Evolutionary conservation across 345 rosid genomes (phyloP).

Genomic region (Citrus mangshanensis): DNA sequence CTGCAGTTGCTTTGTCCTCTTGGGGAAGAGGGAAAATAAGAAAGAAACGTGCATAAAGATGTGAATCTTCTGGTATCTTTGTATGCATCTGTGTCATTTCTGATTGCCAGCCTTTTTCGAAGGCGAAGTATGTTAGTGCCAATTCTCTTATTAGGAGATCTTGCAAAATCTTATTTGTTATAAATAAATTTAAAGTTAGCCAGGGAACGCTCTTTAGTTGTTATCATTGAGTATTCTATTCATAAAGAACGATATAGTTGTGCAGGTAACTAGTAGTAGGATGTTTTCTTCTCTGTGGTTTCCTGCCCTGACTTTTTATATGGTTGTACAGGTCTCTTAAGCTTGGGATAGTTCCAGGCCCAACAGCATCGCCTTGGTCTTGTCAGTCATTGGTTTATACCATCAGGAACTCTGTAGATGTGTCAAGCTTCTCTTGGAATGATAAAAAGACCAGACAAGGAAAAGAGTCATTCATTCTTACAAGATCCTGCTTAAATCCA

Average conservation of each 20-base stretch:
- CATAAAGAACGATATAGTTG: neutral
- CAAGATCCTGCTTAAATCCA: constrained; percentile 60
- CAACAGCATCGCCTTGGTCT: constrained; percentile 43
- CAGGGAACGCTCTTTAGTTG: neutral
- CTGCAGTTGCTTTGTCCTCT: neutral
- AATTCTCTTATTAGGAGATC: neutral
- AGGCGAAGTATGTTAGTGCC: neutral
- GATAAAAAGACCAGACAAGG: constrained; percentile 73
- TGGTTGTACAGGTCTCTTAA: constrained; percentile 60
- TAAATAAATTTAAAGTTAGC: neutral
- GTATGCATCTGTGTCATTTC: neutral
- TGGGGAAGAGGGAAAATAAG: neutral
- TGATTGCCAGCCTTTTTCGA: neutral
- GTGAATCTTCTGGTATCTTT: neutral
- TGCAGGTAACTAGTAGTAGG: neutral
- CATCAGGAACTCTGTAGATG: constrained; percentile 57
- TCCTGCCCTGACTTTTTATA: neutral
- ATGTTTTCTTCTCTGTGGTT: constrained; percentile 3
- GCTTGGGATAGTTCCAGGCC: constrained; percentile 75
- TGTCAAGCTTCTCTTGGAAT: constrained; percentile 64
- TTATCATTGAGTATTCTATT: neutral
- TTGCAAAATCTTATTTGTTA: neutral
- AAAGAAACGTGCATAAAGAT: neutral
- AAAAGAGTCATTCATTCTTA: constrained; percentile 64
- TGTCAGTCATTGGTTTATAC: constrained; percentile 55